Evolutionary conservation across 805 yeast genomes (phyloP), one percentile per base, ranked within the genome.

Genomic region (Myxozyma vanderwaltii): DNA sequence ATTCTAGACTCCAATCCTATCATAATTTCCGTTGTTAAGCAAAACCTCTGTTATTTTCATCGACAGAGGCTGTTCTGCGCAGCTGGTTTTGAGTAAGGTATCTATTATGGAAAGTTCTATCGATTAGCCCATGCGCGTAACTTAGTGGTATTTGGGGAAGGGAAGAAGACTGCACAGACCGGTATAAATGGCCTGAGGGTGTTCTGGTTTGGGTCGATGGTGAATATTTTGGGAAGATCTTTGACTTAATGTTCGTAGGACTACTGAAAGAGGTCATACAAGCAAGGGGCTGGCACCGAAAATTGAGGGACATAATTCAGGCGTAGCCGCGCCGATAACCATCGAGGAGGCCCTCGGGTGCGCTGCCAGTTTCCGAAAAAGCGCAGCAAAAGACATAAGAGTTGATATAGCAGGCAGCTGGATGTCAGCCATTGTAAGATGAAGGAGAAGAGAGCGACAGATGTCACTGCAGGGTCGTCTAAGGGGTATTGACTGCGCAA

Each of bases 1-100:
- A 75, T 92, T 96, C 98, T 98, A 94, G 17, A 92, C 79, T 72
- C 94, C 99, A 48, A 92, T 84, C 70, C 94, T 98, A 12, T 94
- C 79, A 62, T 96, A 91, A 48, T 96, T 78, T 67, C 97, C 92
- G 1, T 98, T 98, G 57, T 90, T 81, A 69, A 89, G 96, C 51
- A 92, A 75, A 0, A 89, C 94, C 48, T 86, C n/a, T 82, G n/a
- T 89, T 83, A 67, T 92, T 94, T 0, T 95, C 95, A 68, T 92
- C 97, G 1, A 90, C 84, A 0, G 97, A 89, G 0, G 96, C 86
- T 1, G 82, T 83, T 17, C 92, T 96, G 1, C 86, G 95, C n/a
- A 89, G 81, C 70, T 92, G 98, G 40, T 92, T 79, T 0, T 98
- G 98, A 31, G 84, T 73, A 2, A 92, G 76, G 68, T 92, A 92